Percentiles rank a stretch among this genome's conserved stretches.
Evolutionary conservation across 2,329 filamentous ascomycete species (phyloP).

Genomic region (Botrytis porri): DNA sequence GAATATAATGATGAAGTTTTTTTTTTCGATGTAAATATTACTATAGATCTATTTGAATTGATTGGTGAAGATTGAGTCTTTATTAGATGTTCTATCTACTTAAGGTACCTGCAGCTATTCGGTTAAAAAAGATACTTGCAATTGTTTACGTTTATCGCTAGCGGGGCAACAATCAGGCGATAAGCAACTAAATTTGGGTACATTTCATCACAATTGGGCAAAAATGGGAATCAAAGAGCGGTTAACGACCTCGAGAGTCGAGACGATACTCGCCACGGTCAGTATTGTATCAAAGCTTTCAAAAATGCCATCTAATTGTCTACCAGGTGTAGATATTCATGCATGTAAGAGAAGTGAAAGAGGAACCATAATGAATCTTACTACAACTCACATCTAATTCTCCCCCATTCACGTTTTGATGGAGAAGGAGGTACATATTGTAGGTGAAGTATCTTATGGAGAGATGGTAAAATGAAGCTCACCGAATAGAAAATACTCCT

Average conservation of each 20-base stretch:
- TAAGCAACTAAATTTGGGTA: background rate
- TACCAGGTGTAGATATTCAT: background rate
- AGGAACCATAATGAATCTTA: background rate
- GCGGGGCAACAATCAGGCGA: constrained; percentile 6
- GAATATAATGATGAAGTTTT: background rate
- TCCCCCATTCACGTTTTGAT: background rate
- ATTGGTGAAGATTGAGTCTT: background rate
- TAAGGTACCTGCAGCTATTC: constrained; percentile 3
- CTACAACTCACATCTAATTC: background rate
- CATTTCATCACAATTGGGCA: background rate
- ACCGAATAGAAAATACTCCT: constrained; percentile 8
- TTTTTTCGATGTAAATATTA: background rate
- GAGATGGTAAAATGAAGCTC: background rate
- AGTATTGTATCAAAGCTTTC: constrained; percentile 1
- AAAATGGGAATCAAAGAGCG: background rate
- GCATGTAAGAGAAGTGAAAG: background rate
- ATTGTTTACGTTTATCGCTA: background rate
- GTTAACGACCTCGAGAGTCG: background rate
- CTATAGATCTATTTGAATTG: background rate
- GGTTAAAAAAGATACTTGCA: background rate
- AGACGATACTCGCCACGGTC: background rate
- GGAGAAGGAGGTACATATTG: constrained; percentile 1
- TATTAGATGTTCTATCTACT: no score
- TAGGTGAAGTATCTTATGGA: background rate
- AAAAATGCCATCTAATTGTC: background rate